Conservation (phyloP, 768 basidiomycete genomes). For the Rhizopogon vulgaris region DNA sequence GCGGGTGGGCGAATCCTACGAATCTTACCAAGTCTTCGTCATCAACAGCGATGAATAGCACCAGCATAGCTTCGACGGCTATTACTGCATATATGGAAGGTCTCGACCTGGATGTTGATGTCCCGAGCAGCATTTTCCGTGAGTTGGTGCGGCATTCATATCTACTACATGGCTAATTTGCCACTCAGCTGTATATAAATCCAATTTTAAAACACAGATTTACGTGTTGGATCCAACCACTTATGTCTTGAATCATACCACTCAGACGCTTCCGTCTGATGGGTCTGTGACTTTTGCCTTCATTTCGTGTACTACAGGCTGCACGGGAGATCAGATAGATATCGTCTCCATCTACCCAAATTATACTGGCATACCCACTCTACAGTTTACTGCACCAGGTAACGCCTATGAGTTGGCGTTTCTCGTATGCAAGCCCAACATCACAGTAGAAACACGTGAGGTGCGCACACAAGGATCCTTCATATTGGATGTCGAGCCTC, state of each 20-base stretch:
- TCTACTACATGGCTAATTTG: background rate
- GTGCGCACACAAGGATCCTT: conserved; percentile 12
- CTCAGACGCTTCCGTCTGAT: conserved; percentile 8
- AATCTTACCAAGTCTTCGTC: conserved; percentile 10
- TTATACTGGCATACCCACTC: conserved; percentile 2
- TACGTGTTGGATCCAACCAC: conserved; percentile 4
- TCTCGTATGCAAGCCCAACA: conserved; percentile 18
- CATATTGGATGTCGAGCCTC: conserved; percentile 10
- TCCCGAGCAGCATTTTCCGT: background rate
- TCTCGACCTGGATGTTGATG: background rate
- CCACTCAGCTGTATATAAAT: background rate
- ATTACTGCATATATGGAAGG: background rate
- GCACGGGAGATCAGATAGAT: background rate
- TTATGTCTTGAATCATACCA: conserved; percentile 16
- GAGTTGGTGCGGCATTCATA: background rate
- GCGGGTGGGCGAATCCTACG: conserved; percentile 13
- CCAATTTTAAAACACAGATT: background rate
- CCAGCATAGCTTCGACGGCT: background rate
- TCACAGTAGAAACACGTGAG: conserved; percentile 17
- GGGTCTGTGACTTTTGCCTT: conserved; percentile 15
- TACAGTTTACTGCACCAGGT: background rate
- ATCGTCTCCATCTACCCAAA: background rate
- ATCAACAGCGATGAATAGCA: background rate
- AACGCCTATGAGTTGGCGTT: conserved; percentile 15
- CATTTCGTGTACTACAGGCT: conserved; percentile 7